A percentile compares a stretch with the other conserved stretches of the same genome.
These are phyloP conservation scores for Lepidium aucheri DNA, from an alignment of 345 rosid species.

Conservation along the genomic window DNA sequence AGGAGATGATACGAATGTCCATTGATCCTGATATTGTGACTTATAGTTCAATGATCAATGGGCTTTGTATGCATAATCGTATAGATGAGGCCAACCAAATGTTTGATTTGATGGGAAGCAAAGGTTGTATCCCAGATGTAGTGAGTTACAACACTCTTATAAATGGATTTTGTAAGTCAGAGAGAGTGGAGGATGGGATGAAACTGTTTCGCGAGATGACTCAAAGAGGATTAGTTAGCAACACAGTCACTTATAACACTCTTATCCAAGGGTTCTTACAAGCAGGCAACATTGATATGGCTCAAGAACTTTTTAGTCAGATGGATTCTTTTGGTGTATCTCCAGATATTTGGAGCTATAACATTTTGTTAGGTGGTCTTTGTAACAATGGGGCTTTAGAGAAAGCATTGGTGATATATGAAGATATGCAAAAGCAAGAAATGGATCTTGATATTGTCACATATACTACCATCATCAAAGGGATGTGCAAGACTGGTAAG, in stretches of 20 bases:
- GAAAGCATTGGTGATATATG: conserved; percentile 15
- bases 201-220: conserved; percentile 8
- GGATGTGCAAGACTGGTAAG: conserved; percentile 17
- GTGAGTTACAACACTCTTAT: conserved; percentile 20
- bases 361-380: conserved; percentile 15
- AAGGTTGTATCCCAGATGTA: conserved; percentile 12
- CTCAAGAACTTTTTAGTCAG: conserved; percentile 10
- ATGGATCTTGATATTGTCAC: conserved; percentile 18
- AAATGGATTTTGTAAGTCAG: conserved; percentile 11
- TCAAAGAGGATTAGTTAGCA: conserved; percentile 19
- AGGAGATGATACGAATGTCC: conserved; percentile 9
- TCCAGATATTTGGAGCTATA: conserved; percentile 20
- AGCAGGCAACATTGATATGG: conserved; percentile 5
- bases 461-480: conserved; percentile 9
- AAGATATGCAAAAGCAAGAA: conserved; percentile 13
- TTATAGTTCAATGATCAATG: conserved; percentile 13
- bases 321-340: conserved; percentile 11
- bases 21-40: conserved; percentile 14
- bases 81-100: conserved; percentile 14
- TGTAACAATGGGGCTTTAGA: conserved; percentile 15
- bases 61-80: conserved; percentile 5
- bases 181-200: conserved; percentile 17
- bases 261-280: conserved; percentile 17
- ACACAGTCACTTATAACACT: conserved; percentile 17
- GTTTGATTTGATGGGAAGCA: conserved; percentile 21